These are phyloP conservation scores for Volutella citrinella DNA, from an alignment of 2,329 filamentous ascomycete species.

Conservation along the genomic window DNA sequence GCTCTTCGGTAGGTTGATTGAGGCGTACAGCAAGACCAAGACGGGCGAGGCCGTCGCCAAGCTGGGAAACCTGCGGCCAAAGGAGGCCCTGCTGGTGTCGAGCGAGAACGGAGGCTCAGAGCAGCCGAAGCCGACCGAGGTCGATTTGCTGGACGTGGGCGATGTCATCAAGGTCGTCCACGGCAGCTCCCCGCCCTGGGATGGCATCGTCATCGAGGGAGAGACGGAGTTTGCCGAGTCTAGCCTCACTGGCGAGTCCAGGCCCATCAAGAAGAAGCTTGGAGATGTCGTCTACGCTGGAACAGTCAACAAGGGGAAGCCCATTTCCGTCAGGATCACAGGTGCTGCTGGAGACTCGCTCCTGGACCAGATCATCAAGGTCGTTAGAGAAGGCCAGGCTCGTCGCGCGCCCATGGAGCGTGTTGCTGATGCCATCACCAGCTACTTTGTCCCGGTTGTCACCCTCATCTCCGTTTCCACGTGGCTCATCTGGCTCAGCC, in stretches of 20 bases:
- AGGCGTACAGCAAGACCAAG: slow-evolving; percentile 62
- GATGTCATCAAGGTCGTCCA: slow-evolving; percentile 52
- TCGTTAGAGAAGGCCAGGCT: slow-evolving; percentile 46
- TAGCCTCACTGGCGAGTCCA: slow-evolving; percentile 56
- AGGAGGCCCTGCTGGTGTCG: slow-evolving; percentile 46
- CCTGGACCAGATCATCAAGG: slow-evolving; percentile 47
- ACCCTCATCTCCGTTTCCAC: slow-evolving; percentile 40
- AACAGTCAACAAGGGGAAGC: slow-evolving; percentile 41
- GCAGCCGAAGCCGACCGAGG: slow-evolving; percentile 36
- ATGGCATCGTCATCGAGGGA: slow-evolving; percentile 47
- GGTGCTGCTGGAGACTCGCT: slow-evolving; percentile 41
- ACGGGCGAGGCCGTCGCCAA: slow-evolving; percentile 60
- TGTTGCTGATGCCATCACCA: slow-evolving; percentile 43
- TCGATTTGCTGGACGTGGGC: slow-evolving; percentile 53
- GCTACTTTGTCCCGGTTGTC: slow-evolving; percentile 46
- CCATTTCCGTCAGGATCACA: slow-evolving; percentile 38
- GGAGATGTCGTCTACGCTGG: slow-evolving; percentile 49
- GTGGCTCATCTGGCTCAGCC: slow-evolving; percentile 42
- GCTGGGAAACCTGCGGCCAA: slow-evolving; percentile 56
- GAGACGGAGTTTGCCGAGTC: slow-evolving; percentile 57
- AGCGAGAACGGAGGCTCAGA: neutral
- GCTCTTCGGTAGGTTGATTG: slow-evolving; percentile 45
- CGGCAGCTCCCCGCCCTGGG: slow-evolving; percentile 57
- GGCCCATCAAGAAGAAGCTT: slow-evolving; percentile 41
- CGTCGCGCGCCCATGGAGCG: slow-evolving; percentile 45